phyloP scores from a whole-genome alignment of 345 rosid species.

The Populus alba region DNA sequence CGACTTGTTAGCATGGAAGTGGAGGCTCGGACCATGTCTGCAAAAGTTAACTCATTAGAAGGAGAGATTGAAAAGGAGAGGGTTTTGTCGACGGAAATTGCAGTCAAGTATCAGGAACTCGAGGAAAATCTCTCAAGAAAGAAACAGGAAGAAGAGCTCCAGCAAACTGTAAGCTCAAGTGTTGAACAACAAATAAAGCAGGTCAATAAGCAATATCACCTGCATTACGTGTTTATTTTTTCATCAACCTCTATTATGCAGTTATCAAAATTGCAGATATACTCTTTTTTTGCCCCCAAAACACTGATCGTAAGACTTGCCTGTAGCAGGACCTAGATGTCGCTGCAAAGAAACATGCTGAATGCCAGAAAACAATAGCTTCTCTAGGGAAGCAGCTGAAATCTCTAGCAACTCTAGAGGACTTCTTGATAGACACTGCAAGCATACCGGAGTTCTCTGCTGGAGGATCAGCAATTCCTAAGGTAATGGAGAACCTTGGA shows the following conservation, averaged over 20 bases:
- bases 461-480: slow-evolving; percentile 26
- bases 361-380: slow-evolving; percentile 90
- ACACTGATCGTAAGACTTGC: slow-evolving; percentile 10
- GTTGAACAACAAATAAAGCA: slow-evolving; percentile 71
- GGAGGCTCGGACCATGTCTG: slow-evolving; percentile 41
- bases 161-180: slow-evolving; percentile 33
- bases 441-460: slow-evolving; percentile 46
- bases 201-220: slow-evolving; percentile 33
- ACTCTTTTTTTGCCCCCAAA: neutral
- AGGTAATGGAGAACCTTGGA: slow-evolving; percentile 53
- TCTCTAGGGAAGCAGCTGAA: slow-evolving; percentile 80
- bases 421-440: slow-evolving; percentile 76
- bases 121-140: slow-evolving; percentile 64
- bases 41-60: slow-evolving; percentile 52
- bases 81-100: slow-evolving; percentile 42
- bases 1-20: slow-evolving; percentile 51
- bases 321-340: slow-evolving; percentile 57
- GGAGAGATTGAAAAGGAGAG: slow-evolving; percentile 59
- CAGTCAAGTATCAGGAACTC: slow-evolving; percentile 51
- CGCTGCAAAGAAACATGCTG: slow-evolving; percentile 82
- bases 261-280: neutral
- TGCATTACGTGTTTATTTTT: neutral
- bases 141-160: slow-evolving; percentile 46
- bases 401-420: slow-evolving; percentile 92
- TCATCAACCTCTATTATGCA: neutral